Percentiles rank a stretch among this genome's conserved stretches.
These are phyloP conservation scores for Vachellia collinsii DNA, from an alignment of 306 rosid genomes.

Conservation along the genomic window DNA sequence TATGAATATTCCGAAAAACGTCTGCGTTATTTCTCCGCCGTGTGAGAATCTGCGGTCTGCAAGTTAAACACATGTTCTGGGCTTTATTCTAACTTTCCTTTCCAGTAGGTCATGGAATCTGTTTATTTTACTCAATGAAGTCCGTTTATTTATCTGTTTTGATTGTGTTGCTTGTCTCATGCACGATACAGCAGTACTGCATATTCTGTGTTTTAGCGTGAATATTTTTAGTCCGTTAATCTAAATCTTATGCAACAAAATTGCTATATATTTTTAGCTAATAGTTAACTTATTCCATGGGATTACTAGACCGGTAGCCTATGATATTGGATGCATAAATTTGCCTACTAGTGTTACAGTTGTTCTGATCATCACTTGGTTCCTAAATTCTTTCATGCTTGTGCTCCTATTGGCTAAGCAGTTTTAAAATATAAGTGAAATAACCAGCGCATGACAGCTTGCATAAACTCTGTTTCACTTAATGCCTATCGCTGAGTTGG, in stretches of 20 bases:
- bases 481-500: not conserved
- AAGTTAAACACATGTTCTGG: not conserved
- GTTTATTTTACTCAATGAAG: not conserved
- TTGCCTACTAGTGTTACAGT: constrained; percentile 6
- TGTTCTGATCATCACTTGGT: not conserved
- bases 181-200: not conserved
- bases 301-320: no score
- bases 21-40: not conserved
- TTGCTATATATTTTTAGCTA: not conserved
- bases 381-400: not conserved
- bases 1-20: not conserved
- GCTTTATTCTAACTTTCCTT: not conserved
- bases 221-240: not conserved
- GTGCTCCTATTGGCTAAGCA: not conserved
- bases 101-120: not conserved
- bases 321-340: not conserved
- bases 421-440: not conserved
- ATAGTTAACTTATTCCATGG: not conserved
- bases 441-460: not conserved
- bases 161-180: not conserved
- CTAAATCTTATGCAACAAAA: not conserved
- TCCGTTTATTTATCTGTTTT: not conserved
- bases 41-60: not conserved
- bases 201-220: not conserved
- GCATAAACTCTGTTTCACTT: not conserved